Evolutionary conservation across 176 grass and related monocot species (phyloP), one percentile per base, ranked within the genome.

Genomic region (Carex littledalei): DNA sequence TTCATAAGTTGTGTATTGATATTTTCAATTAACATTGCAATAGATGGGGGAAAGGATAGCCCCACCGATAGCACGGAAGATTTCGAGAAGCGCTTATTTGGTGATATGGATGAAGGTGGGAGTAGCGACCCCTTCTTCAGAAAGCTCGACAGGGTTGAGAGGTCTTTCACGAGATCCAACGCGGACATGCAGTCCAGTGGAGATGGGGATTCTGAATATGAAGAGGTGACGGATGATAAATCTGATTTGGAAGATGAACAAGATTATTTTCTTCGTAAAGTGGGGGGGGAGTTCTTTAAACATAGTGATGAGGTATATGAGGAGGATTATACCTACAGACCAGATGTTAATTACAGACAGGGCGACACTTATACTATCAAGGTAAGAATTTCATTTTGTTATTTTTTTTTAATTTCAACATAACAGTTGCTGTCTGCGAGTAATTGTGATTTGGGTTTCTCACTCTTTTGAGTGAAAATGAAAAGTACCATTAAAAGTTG

Each of bases 161-260:
- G 39, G 47, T 60, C 84, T 61, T 54, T 52, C 63, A 47, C 53
- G 45, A 90, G 85, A 68, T 81, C 70, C 3, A 61, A 63, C 12
- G 60, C 37, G 37, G 89, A 81, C 16, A 87, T 81, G 63, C 80
- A 84, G 20, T 65, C 50, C 65, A 67, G 86, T 84, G 70, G 11
- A 10, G 67, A 75, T 20, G 88, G 1, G 52, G 84, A 58, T 73
- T 90, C 83, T 83, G 16, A 50, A 39, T 82, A 84, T 71, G 26
- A 53, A 63, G 60, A 79, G 56, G 14, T 52, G 47, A 26, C 66
- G 20, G 58, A 50, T 31, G 56, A 7, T 35, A 1, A 0, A 35
- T 4, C 2, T 52, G 84, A 94, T 90, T 89, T 91, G 20, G 18
- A 83, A 10, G 93, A 98, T 90, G 90, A 93, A 16, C 85, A 95